Conservation (phyloP, 495 filamentous ascomycete species). For the Polyplosphaeria fusca region DNA sequence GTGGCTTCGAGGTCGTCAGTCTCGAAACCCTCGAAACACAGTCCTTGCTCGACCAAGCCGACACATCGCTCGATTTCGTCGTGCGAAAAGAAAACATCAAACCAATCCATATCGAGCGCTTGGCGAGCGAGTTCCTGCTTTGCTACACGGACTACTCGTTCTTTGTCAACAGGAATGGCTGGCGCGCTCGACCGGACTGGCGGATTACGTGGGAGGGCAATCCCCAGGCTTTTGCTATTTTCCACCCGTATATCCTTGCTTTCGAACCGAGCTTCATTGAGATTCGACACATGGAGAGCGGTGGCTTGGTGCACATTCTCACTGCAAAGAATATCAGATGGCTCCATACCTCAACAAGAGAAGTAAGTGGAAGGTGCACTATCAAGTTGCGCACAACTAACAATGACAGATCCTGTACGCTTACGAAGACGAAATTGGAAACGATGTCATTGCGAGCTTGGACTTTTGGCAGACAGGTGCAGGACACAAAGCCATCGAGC, state of each 20-base stretch:
- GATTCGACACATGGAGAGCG: conserved; percentile 88
- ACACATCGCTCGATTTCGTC: conserved; percentile 96
- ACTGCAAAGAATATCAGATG: conserved; percentile 94
- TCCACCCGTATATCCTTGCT: conserved; percentile 91
- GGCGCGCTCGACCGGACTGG: conserved; percentile 95
- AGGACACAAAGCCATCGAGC: conserved; percentile 11
- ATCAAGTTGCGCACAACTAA: conserved; percentile 1
- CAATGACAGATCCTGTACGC: conserved; percentile 78
- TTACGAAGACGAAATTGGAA: conserved; percentile 89
- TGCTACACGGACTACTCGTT: conserved; percentile 99
- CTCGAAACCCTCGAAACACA: conserved; percentile 97
- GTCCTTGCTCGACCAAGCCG: conserved; percentile 93
- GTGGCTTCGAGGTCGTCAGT: conserved; percentile 95
- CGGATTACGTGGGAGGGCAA: conserved; percentile 95
- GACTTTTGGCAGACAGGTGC: conserved; percentile 73
- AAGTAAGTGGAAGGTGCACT: conserved; percentile 58
- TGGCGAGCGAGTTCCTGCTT: conserved; percentile 93
- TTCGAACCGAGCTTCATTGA: conserved; percentile 99
- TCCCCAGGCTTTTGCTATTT: conserved; percentile 86
- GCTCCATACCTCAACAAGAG: conserved; percentile 92
- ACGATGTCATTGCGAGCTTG: conserved; percentile 90
- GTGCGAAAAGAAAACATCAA: conserved; percentile 86
- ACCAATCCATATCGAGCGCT: conserved; percentile 96
- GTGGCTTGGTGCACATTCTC: conserved; percentile 85
- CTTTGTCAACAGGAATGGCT: conserved; percentile 98